Conservation (phyloP, 2,329 filamentous ascomycete species). For the Ramularia endophylla region DNA sequence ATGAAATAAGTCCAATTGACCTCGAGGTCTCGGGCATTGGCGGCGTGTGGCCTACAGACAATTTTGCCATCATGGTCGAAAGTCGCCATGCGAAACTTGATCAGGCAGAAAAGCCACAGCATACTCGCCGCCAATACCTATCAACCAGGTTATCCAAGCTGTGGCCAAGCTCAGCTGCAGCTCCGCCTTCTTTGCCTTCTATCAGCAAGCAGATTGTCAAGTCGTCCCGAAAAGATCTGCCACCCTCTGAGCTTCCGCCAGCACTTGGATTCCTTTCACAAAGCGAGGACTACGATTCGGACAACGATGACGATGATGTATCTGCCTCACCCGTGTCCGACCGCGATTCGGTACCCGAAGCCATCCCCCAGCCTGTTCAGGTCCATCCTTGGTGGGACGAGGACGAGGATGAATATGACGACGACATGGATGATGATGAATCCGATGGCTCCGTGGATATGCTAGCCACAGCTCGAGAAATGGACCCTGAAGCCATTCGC, state of each 20-base stretch:
- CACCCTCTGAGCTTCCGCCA: constrained; percentile 40
- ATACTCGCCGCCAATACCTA: too few species aligned
- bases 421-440: constrained; percentile 28
- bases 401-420: constrained; percentile 26
- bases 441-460: constrained; percentile 39
- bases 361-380: constrained; percentile 30
- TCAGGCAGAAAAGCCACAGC: constrained; percentile 7
- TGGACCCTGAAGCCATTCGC: constrained; percentile 38
- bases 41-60: constrained; percentile 53
- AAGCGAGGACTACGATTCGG: constrained; percentile 32
- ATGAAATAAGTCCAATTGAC: constrained; percentile 29
- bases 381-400: constrained; percentile 16
- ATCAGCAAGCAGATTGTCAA: constrained; percentile 55
- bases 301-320: constrained; percentile 28
- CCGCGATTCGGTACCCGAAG: constrained; percentile 20
- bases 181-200: constrained; percentile 7
- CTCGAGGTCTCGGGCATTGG: constrained; percentile 52
- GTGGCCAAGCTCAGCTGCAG: too few species aligned
- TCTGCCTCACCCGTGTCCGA: constrained; percentile 17
- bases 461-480: constrained; percentile 39
- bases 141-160: too few species aligned
- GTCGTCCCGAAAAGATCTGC: constrained; percentile 59
- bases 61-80: constrained; percentile 49
- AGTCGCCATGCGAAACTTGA: constrained; percentile 22
- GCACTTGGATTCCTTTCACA: constrained; percentile 38